These are phyloP conservation scores for Tolypocladium pustulatum DNA, from an alignment of 2,329 filamentous ascomycete genomes.

Conservation along the genomic window DNA sequence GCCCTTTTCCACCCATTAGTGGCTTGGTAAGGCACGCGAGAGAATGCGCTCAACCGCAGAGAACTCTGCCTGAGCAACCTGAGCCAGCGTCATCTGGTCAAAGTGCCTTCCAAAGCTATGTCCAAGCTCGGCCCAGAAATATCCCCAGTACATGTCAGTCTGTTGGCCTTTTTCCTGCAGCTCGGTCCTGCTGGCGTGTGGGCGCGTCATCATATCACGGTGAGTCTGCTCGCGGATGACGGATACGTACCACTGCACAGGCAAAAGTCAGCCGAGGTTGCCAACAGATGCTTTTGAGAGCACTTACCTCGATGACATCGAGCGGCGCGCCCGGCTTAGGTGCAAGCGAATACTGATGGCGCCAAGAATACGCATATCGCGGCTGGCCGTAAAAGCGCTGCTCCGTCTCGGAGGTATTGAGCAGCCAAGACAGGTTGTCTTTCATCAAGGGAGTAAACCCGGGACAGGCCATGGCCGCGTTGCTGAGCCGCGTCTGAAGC, in stretches of 20 bases:
- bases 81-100: constrained; percentile 36
- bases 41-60: constrained; percentile 38
- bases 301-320: constrained; percentile 45
- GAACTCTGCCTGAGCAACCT: constrained; percentile 36
- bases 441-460: constrained; percentile 54
- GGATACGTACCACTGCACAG: constrained; percentile 42
- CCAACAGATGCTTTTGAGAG: too few species aligned
- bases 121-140: constrained; percentile 37
- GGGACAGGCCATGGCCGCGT: constrained; percentile 43
- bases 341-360: constrained; percentile 39
- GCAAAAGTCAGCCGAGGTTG: background rate
- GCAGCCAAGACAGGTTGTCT: constrained; percentile 41
- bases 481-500: constrained; percentile 42
- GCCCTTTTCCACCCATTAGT: background rate
- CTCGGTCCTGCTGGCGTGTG: constrained; percentile 29
- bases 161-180: constrained; percentile 20
- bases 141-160: constrained; percentile 39
- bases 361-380: constrained; percentile 35
- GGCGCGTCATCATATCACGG: constrained; percentile 25
- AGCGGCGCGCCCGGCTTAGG: constrained; percentile 35
- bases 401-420: constrained; percentile 23
- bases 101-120: constrained; percentile 29
- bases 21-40: constrained; percentile 23
- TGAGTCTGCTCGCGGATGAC: constrained; percentile 43
- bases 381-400: constrained; percentile 35